These are phyloP conservation scores for Coemansia sp. DNA, from an alignment of 192 early-diverging fungal species.

Conservation along the genomic window DNA sequence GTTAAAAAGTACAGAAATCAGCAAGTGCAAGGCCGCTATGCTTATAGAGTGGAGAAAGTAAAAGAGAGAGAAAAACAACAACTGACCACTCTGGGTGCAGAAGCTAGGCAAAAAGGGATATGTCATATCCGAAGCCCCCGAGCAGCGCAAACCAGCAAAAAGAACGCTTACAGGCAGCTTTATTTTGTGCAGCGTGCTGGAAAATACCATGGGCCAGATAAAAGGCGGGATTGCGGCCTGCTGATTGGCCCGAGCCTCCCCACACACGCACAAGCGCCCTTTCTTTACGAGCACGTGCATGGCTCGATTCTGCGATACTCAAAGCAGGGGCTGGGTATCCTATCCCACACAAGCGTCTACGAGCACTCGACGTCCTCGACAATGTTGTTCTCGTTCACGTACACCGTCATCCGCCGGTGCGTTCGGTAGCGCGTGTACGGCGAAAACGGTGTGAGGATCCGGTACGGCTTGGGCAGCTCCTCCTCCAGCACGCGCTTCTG, in stretches of 20 bases:
- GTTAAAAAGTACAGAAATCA: not conserved
- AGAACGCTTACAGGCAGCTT: too few species aligned
- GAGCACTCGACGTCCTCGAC: conserved; percentile 39
- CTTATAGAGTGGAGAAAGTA: conserved; percentile 8
- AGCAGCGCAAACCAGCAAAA: too few species aligned
- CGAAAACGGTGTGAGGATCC: conserved; percentile 33
- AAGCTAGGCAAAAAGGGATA: too few species aligned
- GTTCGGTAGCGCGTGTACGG: conserved; percentile 36
- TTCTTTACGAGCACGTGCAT: too few species aligned
- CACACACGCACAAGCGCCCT: not conserved
- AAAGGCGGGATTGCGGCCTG: too few species aligned
- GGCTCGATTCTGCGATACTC: too few species aligned
- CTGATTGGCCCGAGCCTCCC: not conserved
- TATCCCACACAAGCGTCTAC: conserved; percentile 3
- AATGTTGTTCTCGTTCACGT: conserved; percentile 33
- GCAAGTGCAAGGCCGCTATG: too few species aligned
- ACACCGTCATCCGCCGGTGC: conserved; percentile 25
- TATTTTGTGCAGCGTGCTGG: not conserved
- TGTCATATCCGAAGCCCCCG: too few species aligned
- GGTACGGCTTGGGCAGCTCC: conserved; percentile 45
- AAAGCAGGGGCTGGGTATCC: not conserved
- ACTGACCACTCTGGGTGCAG: too few species aligned
- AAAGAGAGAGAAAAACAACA: conserved; percentile 3
- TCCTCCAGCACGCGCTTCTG: conserved; percentile 35
- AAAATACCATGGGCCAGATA: too few species aligned